Percentiles rank a stretch among this genome's conserved stretches.
Conservation (phyloP, 225 moss, liverwort and hornwort species). For the Sphagnum contortum region DNA sequence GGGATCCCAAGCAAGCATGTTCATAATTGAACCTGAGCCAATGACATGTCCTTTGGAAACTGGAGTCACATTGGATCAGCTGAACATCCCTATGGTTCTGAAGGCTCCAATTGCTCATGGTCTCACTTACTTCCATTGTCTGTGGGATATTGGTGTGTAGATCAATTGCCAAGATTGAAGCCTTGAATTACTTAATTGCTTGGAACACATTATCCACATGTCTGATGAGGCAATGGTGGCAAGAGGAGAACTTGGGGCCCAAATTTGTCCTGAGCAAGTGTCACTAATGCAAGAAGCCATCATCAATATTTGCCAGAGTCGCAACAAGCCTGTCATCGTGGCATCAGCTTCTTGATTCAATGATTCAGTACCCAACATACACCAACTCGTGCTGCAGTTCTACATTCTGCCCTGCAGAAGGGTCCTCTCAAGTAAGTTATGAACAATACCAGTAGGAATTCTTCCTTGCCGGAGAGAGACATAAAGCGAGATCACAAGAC, state of each 20-base stretch:
- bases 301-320: not conserved
- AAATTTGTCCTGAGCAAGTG: not conserved
- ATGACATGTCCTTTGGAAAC: too few species aligned
- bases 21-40: not conserved
- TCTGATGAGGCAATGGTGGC: slow-evolving; percentile 23
- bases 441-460: too few species aligned
- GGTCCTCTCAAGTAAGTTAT: too few species aligned
- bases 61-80: too few species aligned
- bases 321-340: not conserved
- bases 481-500: too few species aligned
- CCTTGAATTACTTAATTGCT: slow-evolving; percentile 18
- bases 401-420: not conserved
- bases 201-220: slow-evolving; percentile 53
- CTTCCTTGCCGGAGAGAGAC: too few species aligned
- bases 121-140: too few species aligned
- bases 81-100: too few species aligned
- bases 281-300: not conserved
- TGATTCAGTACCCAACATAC: slow-evolving; percentile 9
- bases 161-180: slow-evolving; percentile 33
- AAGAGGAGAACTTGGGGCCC: not conserved
- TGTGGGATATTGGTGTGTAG: slow-evolving; percentile 3
- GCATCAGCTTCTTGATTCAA: not conserved
- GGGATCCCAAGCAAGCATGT: not conserved
- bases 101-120: too few species aligned
- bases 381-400: not conserved